Evolutionary conservation across 345 rosid genomes (phyloP), one percentile per base, ranked within the genome.

Genomic region (Passiflora organensis): DNA sequence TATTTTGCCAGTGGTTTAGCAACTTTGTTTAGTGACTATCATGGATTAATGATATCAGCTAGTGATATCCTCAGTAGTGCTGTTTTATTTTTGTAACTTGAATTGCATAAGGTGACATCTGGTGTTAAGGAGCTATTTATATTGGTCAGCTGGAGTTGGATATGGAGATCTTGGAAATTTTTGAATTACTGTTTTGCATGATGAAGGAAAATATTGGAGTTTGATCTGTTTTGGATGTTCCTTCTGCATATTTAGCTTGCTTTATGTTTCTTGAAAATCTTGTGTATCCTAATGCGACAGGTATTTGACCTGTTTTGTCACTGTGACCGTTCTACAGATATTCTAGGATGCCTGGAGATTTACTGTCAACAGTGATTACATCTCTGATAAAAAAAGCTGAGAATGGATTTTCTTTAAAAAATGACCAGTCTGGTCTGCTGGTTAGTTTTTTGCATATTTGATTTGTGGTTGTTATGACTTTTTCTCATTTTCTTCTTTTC

Each of bases 331-430:
- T 62, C 59, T 60, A 55, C 79, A 86, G 96, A 71, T 91, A 91
- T 76, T 66, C 88, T 45, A 83, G 96, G 81, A 83, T 91, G 96
- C 93, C 95, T 6, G 70, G 62, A 59, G 85, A 88, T 37, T 79
- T 91, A 71, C 77, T 91, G 75, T 85, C 79, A 6, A 78, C 66
- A 51, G 79, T 84, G 39, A 73, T 91, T 56, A 71, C 52, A 54
- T 76, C 95, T 67, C 67, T 91, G 28, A 68, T 65, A 47, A 69
- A 66, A 53, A 84, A 76, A 79, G 72, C 78, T 59, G 74, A 68
- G 55, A 79, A 78, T 55, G 88, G 88, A 3, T 76, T 80, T 74
- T 73, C 81, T 48, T 74, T 69, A 49, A 88, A 65, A 73, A 81
- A 50, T 58, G 95, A 91, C 73, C 84, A 74, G 70, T 78, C 78